Evolutionary conservation across 768 basidiomycete genomes (phyloP).

Genomic region (Tephrocybe sp.): DNA sequence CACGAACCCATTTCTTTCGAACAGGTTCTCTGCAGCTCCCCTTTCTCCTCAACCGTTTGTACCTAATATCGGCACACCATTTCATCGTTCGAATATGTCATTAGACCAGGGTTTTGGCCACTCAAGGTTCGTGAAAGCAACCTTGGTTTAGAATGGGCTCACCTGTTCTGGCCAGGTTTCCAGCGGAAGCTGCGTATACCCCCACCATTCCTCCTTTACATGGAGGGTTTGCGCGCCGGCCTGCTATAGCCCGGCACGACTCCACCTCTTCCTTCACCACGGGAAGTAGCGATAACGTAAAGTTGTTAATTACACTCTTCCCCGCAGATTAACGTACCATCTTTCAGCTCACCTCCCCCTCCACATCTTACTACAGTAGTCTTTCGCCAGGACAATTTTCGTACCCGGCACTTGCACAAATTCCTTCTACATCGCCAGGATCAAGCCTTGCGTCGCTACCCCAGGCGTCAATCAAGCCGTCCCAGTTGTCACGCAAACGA

Average conservation of each 20-base stretch:
- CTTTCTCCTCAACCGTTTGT: slow-evolving; percentile 20
- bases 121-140: slow-evolving; percentile 34
- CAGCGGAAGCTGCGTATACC: slow-evolving; percentile 40
- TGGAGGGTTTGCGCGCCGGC: slow-evolving; percentile 35
- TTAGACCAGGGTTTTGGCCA: slow-evolving; percentile 42
- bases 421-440: slow-evolving; percentile 35
- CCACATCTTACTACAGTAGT: slow-evolving; percentile 33
- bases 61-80: slow-evolving; percentile 19
- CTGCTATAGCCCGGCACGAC: slow-evolving; percentile 39
- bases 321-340: neutral
- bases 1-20: slow-evolving; percentile 25
- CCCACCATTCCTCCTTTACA: slow-evolving; percentile 22
- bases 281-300: slow-evolving; percentile 52
- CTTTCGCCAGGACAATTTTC: slow-evolving; percentile 24
- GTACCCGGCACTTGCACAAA: slow-evolving; percentile 50
- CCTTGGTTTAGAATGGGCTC: neutral
- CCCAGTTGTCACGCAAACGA: slow-evolving; percentile 65
- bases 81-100: slow-evolving; percentile 26
- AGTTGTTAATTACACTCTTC: neutral
- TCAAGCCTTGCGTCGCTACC: slow-evolving; percentile 73
- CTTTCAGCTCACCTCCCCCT: slow-evolving; percentile 32
- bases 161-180: slow-evolving; percentile 27
- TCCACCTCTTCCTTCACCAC: slow-evolving; percentile 46
- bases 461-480: slow-evolving; percentile 82
- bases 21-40: slow-evolving; percentile 16